Conservation (phyloP, 2,329 filamentous ascomycete genomes). For the Rutstroemia sp. region DNA sequence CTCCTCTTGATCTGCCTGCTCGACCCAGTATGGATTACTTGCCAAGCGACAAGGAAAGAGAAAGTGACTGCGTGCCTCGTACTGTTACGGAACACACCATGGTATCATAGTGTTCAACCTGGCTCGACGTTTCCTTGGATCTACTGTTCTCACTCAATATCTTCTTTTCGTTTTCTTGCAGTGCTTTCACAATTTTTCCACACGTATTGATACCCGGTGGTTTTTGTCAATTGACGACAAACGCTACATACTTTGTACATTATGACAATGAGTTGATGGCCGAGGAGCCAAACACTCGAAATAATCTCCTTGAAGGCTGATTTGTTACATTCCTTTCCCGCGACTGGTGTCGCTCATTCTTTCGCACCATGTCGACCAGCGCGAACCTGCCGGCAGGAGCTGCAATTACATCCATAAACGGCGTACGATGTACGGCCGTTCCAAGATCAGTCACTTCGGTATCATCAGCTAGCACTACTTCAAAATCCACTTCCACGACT, state of each 20-base stretch:
- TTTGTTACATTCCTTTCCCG: conserved; percentile 19
- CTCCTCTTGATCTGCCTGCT: background rate
- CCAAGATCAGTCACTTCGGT: conserved; percentile 29
- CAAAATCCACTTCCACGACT: background rate
- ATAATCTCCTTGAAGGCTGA: conserved; percentile 22
- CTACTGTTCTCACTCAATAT: too few relatives aligned
- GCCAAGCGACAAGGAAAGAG: background rate
- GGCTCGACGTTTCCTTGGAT: background rate
- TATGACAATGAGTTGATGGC: conserved; percentile 22
- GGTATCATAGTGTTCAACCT: background rate
- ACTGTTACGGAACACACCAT: too few relatives aligned
- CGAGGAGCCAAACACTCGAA: conserved; percentile 18
- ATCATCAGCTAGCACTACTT: conserved; percentile 5
- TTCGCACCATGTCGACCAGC: conserved; percentile 34
- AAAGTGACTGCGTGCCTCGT: background rate
- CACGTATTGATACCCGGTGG: background rate
- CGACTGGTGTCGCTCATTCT: conserved; percentile 22
- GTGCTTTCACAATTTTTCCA: conserved; percentile 10
- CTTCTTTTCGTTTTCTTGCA: background rate
- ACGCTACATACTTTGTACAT: background rate
- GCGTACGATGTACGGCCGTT: conserved; percentile 47
- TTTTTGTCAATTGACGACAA: background rate
- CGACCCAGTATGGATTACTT: too few relatives aligned
- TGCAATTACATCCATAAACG: conserved; percentile 42
- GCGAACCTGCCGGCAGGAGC: conserved; percentile 37